Evolutionary conservation across 208 protist genomes (phyloP).

Genomic region (Acanthamoeba lenticulata): DNA sequence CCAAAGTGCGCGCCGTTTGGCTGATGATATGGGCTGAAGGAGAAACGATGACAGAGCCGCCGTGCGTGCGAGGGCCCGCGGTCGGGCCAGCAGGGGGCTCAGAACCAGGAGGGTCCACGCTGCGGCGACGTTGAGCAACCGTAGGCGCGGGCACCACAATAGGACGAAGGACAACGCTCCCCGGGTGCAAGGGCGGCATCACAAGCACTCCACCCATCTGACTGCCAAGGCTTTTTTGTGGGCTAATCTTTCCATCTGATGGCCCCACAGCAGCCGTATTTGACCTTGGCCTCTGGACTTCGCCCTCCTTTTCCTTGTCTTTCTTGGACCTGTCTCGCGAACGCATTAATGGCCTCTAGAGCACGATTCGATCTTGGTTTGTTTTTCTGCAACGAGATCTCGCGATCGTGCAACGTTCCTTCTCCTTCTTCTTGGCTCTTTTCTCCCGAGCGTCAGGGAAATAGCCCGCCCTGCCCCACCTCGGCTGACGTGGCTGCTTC

Average conservation of each 20-base stretch:
- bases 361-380: neutral
- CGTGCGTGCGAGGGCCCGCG: neutral
- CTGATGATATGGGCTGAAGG: no score
- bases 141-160: neutral
- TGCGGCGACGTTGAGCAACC: neutral
- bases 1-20: no score
- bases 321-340: neutral
- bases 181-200: conserved; percentile 20
- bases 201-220: conserved; percentile 6
- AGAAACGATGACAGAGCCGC: neutral
- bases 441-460: no score
- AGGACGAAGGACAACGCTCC: neutral
- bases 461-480: no score
- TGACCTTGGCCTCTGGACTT: neutral
- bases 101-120: neutral
- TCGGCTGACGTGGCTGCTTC: no score
- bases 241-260: neutral
- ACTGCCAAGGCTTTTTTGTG: neutral
- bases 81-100: neutral
- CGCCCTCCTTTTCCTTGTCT: neutral
- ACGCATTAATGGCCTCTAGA: no score
- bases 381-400: neutral
- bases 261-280: neutral
- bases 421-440: no score
- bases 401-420: no score